Percentiles rank a stretch among this genome's conserved stretches.
Conservation (phyloP, 148 eudicot genomes). For the Euryodendron excelsum region DNA sequence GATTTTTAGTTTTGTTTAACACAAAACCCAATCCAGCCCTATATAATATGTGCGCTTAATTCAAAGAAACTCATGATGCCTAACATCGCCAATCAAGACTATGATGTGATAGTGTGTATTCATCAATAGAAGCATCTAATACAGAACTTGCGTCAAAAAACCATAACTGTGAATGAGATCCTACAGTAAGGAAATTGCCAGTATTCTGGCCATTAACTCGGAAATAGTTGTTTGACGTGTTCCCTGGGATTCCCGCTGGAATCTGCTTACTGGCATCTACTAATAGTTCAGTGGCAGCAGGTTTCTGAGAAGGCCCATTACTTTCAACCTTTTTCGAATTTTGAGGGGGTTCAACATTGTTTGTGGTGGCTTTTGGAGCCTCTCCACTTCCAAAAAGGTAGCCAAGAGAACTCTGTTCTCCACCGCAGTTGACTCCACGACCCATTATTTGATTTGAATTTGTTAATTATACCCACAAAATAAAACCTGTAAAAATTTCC, state of each 20-base stretch:
- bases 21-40: too few species aligned
- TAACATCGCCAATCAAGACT: not conserved
- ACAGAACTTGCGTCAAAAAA: not conserved
- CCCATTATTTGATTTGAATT: not conserved
- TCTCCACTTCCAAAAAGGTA: constrained; percentile 46
- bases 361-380: constrained; percentile 23
- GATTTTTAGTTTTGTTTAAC: too few species aligned
- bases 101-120: too few species aligned
- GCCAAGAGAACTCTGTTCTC: constrained; percentile 4
- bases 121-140: not conserved
- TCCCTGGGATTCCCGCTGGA: constrained; percentile 36
- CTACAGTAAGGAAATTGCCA: constrained; percentile 41
- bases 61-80: not conserved
- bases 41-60: not conserved
- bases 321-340: not conserved
- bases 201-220: constrained; percentile 41
- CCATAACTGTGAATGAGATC: not conserved
- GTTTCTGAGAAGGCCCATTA: constrained; percentile 10
- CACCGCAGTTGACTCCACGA: not conserved
- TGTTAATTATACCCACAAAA: not conserved
- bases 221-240: constrained; percentile 30
- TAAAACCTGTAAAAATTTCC: too few species aligned
- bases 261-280: constrained; percentile 17
- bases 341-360: not conserved
- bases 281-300: constrained; percentile 3